Base-by-base conservation (phyloP, 2,329 filamentous ascomycete genomes). In the Davidsoniella australis region DNA sequence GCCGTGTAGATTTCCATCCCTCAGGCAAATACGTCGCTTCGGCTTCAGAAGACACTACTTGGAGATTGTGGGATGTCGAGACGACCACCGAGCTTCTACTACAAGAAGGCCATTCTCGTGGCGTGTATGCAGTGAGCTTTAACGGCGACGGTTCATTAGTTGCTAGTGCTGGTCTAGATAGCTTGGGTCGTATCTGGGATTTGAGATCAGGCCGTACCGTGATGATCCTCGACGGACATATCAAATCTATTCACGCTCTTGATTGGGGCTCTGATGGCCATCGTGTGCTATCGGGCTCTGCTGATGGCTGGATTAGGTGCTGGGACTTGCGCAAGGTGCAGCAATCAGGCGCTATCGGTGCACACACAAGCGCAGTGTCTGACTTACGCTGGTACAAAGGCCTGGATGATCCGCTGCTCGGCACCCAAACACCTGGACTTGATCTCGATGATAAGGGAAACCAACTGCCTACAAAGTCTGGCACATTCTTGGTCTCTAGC, bases 361-460 rank as follows among this genome's bases (percentile, higher is more conserved):
- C 91, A 5, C 91, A 98, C 63, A 82, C 78, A 45, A 89, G 86
- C 55, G 83, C 91, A 33, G 88, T 98, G 6, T 91, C 87, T 1
- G 91, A 98, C 62, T 67, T 98, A 55, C 73, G 87, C 54, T 96
- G 91, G 86, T 96, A 82, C 68, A 93, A 91, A 63, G 89, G 91
- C 2, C 68, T 75, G 2, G 88, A 94, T 60, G 82, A 85, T 46
- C 77, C 81, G 3, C 64, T 80, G 5, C 71, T 75, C 37, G 80
- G 78, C 37, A 41, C 6, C 4, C 65, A 70, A 1, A 67, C 74
- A 6, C 74, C 81, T 0, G 72, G 73, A 1, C 29, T 33, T 4
- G 76, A 81, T 52, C 29, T 33, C 12, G 76, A 81, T 52, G 77
- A 80, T 14, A 78, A 81, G 56, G 81, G 79, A n/a, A 72, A 66